phyloP scores from a whole-genome alignment of 371 early-diverging fungal species.

The Rhizopus delemar region DNA sequence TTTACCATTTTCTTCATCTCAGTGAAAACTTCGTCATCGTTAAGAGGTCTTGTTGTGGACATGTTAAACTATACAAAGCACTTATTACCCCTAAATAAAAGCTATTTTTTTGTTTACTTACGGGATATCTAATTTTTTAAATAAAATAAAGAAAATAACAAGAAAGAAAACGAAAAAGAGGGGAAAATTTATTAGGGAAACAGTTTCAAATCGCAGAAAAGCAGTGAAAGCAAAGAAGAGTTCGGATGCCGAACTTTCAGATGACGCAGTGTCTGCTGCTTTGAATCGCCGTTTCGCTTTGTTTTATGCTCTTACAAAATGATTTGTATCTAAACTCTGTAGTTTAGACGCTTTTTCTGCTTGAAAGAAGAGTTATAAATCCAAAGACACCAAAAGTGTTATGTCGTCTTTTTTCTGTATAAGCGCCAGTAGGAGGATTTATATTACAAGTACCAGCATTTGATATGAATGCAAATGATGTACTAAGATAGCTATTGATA shows the following conservation, averaged over 20 bases:
- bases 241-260: constrained; percentile 1
- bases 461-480: too few relatives aligned
- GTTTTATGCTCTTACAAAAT: not conserved
- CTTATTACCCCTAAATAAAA: not conserved
- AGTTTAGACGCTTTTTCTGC: too few relatives aligned
- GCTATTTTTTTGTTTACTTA: not conserved
- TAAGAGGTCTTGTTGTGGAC: constrained; percentile 67
- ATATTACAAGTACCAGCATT: too few relatives aligned
- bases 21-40: constrained; percentile 88
- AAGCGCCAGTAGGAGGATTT: too few relatives aligned
- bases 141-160: not conserved
- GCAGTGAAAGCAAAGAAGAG: not conserved
- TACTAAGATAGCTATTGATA: too few relatives aligned
- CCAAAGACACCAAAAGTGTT: too few relatives aligned
- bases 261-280: not conserved
- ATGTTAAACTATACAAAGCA: constrained; percentile 19
- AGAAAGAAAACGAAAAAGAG: not conserved
- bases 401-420: too few relatives aligned
- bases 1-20: constrained; percentile 89
- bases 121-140: not conserved
- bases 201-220: not conserved
- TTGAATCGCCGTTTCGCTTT: constrained; percentile 4
- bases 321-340: too few relatives aligned
- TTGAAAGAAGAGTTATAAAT: too few relatives aligned
- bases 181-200: not conserved